A percentile compares a stretch with the other conserved stretches of the same genome.
Evolutionary conservation across 441 rosid species (phyloP).

Genomic region (Metrosideros polymorpha): DNA sequence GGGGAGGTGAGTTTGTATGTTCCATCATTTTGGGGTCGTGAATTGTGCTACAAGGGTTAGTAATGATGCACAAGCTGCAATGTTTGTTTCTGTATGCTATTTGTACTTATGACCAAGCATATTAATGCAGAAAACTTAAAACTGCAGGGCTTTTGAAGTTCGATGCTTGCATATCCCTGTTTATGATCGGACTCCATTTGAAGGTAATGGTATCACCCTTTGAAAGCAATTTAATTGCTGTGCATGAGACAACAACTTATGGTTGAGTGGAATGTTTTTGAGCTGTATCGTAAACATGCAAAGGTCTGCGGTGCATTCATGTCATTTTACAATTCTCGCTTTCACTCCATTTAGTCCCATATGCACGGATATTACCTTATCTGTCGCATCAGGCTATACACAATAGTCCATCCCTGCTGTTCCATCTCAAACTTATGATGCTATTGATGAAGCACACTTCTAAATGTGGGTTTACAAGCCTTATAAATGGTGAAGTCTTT

Average conservation of each 20-base stretch:
- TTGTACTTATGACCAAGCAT: background rate
- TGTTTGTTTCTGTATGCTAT: background rate
- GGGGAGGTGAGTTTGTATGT: conserved; percentile 57
- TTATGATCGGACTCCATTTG: conserved; percentile 69
- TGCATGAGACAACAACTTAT: background rate
- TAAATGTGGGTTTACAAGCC: background rate
- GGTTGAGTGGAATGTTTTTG: background rate
- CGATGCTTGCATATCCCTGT: conserved; percentile 84
- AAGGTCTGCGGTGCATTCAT: background rate
- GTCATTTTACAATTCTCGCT: background rate
- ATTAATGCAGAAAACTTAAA: conserved; percentile 1
- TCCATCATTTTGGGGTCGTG: background rate
- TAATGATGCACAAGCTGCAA: background rate
- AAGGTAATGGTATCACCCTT: conserved; percentile 35
- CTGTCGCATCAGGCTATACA: background rate
- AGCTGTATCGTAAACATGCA: background rate
- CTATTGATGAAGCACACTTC: background rate
- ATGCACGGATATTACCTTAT: background rate
- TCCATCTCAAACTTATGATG: background rate
- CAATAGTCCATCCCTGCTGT: background rate
- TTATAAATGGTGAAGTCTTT: background rate
- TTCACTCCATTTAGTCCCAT: background rate
- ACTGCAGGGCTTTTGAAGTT: conserved; percentile 77
- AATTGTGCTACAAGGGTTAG: background rate
- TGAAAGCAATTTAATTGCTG: background rate